These are phyloP conservation scores for Eutypa lata DNA, from an alignment of 2,329 filamentous ascomycete species.

Conservation along the genomic window DNA sequence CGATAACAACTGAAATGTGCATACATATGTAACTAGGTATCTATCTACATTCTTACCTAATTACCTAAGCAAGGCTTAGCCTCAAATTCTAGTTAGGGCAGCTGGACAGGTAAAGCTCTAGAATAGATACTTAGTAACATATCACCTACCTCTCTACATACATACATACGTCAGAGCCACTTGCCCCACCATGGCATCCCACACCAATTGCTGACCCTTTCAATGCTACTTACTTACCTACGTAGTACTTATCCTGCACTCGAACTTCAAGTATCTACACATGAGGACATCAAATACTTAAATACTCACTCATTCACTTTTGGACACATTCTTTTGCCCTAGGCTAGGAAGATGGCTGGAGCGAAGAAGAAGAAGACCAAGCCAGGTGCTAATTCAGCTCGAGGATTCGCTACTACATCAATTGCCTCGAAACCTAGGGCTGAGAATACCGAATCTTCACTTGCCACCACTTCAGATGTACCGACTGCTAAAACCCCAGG, in stretches of 20 bases:
- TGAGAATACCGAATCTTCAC: conserved; percentile 42
- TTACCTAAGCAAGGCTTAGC: too few species aligned
- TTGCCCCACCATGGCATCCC: not conserved
- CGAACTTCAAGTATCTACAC: too few species aligned
- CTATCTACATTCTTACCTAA: not conserved
- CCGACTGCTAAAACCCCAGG: conserved; percentile 12
- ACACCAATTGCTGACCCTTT: not conserved
- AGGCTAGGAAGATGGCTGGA: conserved; percentile 56
- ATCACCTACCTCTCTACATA: not conserved
- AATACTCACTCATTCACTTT: conserved; percentile 1
- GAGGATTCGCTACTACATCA: conserved; percentile 92
- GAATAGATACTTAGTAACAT: too few species aligned
- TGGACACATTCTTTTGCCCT: conserved; percentile 4
- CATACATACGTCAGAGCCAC: not conserved
- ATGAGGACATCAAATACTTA: not conserved
- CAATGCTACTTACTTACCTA: not conserved
- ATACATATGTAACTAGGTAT: not conserved
- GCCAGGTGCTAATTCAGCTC: conserved; percentile 77
- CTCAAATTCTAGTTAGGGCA: too few species aligned
- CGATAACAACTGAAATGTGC: too few species aligned
- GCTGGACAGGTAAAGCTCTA: too few species aligned
- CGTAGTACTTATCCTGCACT: not conserved
- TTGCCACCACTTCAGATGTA: conserved; percentile 22
- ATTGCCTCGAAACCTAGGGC: conserved; percentile 77
- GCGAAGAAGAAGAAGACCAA: conserved; percentile 90